phyloP scores from a whole-genome alignment of 768 basidiomycete genomes.

The Phaeolepiota aurea region DNA sequence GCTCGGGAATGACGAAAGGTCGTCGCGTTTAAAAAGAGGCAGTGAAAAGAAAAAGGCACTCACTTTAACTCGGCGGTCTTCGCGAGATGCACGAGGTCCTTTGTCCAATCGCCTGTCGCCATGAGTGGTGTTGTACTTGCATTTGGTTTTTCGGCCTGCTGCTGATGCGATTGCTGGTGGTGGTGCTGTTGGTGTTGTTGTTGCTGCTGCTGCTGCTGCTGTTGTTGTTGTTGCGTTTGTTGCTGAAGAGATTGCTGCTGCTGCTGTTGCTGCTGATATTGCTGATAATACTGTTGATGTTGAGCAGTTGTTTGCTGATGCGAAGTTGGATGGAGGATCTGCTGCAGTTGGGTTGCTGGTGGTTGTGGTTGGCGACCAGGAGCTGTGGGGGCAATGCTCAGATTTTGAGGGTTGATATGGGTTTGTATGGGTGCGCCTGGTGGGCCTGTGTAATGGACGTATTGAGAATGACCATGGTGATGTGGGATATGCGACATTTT shows the following conservation, averaged over 20 bases:
- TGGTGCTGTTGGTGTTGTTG: constrained; percentile 10
- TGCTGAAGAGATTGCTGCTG: constrained; percentile 6
- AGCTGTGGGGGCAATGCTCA: constrained; percentile 17
- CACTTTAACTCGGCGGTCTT: constrained; percentile 87
- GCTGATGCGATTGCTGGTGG: not conserved
- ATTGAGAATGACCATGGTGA: constrained; percentile 24
- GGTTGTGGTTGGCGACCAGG: constrained; percentile 17
- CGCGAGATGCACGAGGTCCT: constrained; percentile 76
- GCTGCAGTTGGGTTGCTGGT: constrained; percentile 13
- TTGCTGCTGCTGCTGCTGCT: constrained; percentile 17
- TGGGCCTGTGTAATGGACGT: constrained; percentile 28
- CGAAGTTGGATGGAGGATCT: constrained; percentile 20
- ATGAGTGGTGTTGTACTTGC: constrained; percentile 37
- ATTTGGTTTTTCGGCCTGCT: not conserved
- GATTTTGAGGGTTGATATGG: constrained; percentile 9
- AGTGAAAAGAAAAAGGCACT: constrained; percentile 17
- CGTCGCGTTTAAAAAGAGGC: constrained; percentile 2
- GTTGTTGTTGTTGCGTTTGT: constrained; percentile 11
- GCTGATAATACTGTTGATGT: constrained; percentile 12
- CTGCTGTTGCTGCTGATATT: constrained; percentile 9
- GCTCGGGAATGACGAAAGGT: constrained; percentile 2
- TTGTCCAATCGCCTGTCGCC: constrained; percentile 82
- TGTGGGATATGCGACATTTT: constrained; percentile 39
- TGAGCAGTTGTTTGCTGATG: constrained; percentile 19
- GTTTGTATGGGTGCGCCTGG: constrained; percentile 10